Base-by-base conservation (phyloP, 2,329 filamentous ascomycete species). In the Pestalotiopsis sp. region DNA sequence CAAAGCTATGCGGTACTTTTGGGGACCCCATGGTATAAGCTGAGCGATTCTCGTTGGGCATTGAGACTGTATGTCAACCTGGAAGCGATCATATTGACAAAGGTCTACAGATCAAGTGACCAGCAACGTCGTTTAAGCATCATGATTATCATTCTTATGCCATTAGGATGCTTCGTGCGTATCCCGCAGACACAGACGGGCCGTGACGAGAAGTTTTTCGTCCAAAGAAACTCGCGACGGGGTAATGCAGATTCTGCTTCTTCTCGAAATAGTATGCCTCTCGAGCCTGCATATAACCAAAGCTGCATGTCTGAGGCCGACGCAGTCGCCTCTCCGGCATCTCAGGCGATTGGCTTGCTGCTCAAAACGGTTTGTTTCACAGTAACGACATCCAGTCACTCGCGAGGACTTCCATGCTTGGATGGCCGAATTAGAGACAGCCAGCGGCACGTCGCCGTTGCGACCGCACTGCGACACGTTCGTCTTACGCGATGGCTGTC, bases 311-410 rank as follows among this genome's bases (percentile, higher is more conserved):
- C 35, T 52, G 44, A 52, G 30, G 58, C 35, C 35, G 10, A 39
- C 38, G 58, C 58, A 61, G 26, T 61, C 26, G 24, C 58, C 26
- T 58, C 24, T 17, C 58, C 58, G 58, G 58, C 24, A 38, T 61
- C 58, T 35, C 26, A 61, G 26, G 58, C 58, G 58, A 61, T 61
- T 61, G 58, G 58, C 35, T 61, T 61, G 58, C 30, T 39, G 58
- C 13, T 30, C n/a, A 20, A 14, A 22, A 40, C 44, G 58, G 26
- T 61, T 61, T 20, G 56, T 58, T 61, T 61, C 30, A 52, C 44
- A 35, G 58, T 17, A 35, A 61, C 58, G n/a, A 61, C 20, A 35
- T 61, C 57, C 30, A 61, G 26, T 61, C 58, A 13, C 22, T 22
- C 56, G 58, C 30, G n/a, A 39, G 58, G 58, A 35, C 5, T 20